phyloP scores from a whole-genome alignment of 2,329 filamentous ascomycete species.

The Penicillium psychrosexuale region DNA sequence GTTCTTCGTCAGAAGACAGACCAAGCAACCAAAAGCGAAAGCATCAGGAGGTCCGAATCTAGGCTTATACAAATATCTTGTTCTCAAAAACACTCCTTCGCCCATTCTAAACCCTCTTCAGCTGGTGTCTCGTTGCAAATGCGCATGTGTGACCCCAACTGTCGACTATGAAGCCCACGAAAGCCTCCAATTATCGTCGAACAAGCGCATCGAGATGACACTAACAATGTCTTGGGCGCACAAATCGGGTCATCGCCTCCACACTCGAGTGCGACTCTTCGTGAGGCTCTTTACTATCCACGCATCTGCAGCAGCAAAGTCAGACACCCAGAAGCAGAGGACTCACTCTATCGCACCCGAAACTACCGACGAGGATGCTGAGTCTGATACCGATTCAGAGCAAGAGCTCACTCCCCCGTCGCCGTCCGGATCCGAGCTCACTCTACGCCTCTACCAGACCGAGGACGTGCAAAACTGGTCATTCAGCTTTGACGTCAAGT shows the following conservation, averaged over 20 bases:
- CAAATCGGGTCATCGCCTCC: conserved; percentile 1
- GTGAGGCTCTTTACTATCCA: conserved; percentile 14
- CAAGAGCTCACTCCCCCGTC: background rate
- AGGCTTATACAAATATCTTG: background rate
- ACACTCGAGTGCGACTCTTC: conserved; percentile 10
- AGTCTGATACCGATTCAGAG: background rate
- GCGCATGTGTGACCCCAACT: background rate
- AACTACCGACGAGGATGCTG: background rate
- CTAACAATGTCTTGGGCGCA: conserved; percentile 7
- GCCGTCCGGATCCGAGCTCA: background rate
- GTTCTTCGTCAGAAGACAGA: background rate
- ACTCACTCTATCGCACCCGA: background rate
- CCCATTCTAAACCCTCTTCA: background rate
- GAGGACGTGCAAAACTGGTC: background rate
- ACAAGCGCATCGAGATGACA: conserved; percentile 7
- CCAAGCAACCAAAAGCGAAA: background rate
- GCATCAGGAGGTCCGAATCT: background rate
- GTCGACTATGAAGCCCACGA: background rate
- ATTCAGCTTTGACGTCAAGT: background rate
- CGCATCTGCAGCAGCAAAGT: conserved; percentile 7
- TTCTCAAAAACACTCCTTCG: background rate
- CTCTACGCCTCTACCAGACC: background rate
- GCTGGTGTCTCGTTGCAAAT: background rate
- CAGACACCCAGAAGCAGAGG: background rate
- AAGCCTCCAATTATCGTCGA: background rate